Evolutionary conservation across 805 yeast species (phyloP), one percentile per base, ranked within the genome.

Genomic region (Zygosaccharomyces bisporus): DNA sequence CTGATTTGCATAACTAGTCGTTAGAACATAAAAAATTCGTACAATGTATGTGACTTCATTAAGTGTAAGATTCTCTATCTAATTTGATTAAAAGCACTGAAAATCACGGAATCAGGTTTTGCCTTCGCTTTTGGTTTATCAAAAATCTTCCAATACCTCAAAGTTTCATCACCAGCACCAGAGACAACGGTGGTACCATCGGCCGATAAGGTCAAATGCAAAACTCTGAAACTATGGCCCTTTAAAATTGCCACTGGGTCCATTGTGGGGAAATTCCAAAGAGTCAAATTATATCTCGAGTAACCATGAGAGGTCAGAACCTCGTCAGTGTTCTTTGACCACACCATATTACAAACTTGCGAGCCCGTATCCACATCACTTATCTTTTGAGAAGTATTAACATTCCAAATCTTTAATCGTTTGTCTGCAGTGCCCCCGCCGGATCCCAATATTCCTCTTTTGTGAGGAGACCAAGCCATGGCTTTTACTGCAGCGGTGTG

Each of bases 351-450:
- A 70, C 99, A 93, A 35, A 93, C 95, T 63, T 93, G 99, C 3
- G 96, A 87, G 0, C 97, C 97, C 0, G 98, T 88, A 58, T 91
- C 95, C n/a, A 86, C 80, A 54, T 88, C 93, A 55, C 80, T 77
- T 9, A 86, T 59, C 46, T 83, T 77, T 18, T 74, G 63, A 1
- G 96, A 96, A 6, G 84, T 86, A 35, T 81, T 67, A 0, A 95
- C 84, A 63, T 90, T 93, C 98, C 98, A 93, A 18, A 89, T 80
- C 63, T 90, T 86, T 54, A 93, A 83, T 31, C 82, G 76, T 45
- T 91, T 80, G 65, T 93, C 99, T 1, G 95, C 90, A 0, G 98
- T 89, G 29, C 99, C 99, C 14, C 99, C 99, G 12, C 99, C 99
- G 1, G 93, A 79, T 1, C 98, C 98, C 44, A 93, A 65, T 2